phyloP scores from a whole-genome alignment of 2,329 filamentous ascomycete species.

The Colletotrichum tanaceti region DNA sequence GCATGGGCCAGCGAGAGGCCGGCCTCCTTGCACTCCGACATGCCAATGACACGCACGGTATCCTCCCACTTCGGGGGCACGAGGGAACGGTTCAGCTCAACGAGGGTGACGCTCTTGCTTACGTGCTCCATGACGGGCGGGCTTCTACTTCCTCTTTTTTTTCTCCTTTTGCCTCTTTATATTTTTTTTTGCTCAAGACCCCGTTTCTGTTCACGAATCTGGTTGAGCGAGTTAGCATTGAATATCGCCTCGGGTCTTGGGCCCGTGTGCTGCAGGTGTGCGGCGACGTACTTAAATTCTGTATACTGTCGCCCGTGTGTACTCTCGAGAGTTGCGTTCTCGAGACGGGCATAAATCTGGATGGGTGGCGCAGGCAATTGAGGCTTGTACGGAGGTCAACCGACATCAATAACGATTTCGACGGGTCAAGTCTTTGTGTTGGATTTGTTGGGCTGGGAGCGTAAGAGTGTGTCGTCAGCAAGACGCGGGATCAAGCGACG shows the following conservation, averaged over 20 bases:
- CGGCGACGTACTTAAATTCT: slow-evolving; percentile 59
- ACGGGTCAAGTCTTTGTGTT: slow-evolving; percentile 40
- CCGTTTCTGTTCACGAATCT: slow-evolving; percentile 40
- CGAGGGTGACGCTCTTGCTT: slow-evolving; percentile 40
- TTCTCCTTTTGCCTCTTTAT: no score
- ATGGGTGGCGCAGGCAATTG: slow-evolving; percentile 67
- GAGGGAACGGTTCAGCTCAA: slow-evolving; percentile 55
- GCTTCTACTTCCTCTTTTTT: no score
- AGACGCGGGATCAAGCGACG: slow-evolving; percentile 23
- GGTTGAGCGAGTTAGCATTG: not conserved
- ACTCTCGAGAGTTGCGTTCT: slow-evolving; percentile 65
- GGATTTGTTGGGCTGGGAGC: slow-evolving; percentile 30
- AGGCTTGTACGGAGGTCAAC: slow-evolving; percentile 67
- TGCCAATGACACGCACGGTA: slow-evolving; percentile 70
- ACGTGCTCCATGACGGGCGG: slow-evolving; percentile 49
- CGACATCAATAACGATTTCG: slow-evolving; percentile 66
- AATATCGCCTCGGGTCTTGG: not conserved
- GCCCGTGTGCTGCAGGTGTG: not conserved
- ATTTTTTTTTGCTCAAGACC: not conserved
- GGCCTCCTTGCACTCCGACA: slow-evolving; percentile 77
- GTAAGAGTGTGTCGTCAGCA: slow-evolving; percentile 24
- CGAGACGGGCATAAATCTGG: slow-evolving; percentile 68
- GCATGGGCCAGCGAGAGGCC: slow-evolving; percentile 79
- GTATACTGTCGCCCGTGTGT: slow-evolving; percentile 68
- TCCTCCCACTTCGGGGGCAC: slow-evolving; percentile 65